Base-by-base conservation (phyloP, 306 rosid species). In the Alnus rubra region DNA sequence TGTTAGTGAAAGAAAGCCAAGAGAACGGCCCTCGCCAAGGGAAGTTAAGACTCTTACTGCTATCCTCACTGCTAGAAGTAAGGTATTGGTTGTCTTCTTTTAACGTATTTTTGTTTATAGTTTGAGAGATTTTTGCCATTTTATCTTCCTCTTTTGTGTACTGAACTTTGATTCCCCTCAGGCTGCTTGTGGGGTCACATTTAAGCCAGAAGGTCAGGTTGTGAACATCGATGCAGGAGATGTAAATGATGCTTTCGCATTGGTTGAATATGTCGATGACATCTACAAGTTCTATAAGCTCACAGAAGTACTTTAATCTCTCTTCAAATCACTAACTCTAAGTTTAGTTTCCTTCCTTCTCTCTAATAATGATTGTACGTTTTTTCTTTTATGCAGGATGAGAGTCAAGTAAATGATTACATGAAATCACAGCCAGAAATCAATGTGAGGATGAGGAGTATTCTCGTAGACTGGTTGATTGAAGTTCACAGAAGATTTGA, bases 241-340 rank as follows among this genome's bases (percentile, higher is more conserved):
- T 65, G 81, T 60, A 1, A 75, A 77, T 65, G 75, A 75, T 73
- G 94, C 87, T 56, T 45, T 85, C 49, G 87, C 86, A 23, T 93
- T 79, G 28, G 86, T 82, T 7, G 94, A 88, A 74, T 90, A 92
- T 45, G 11, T 92, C 9, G 94, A 88, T 65, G 94, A 90, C 2
- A 37, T 85, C 55, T 86, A 87, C 78, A 72, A 71, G 79, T 88
- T 90, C 67, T 90, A 87, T 79, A 87, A 84, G 84, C 80, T 77
- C 50, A 68, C 87, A 44, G 94, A 64, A 33, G 70, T 64, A 64
- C 5, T 64, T 35, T 35, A 4, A 4, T 16, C 23, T 64, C 48
- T 35, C 14, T 30, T 64, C 19, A 31, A 11, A 30, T 35, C 45
- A 14, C 13, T 11, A 2, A 7, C 19, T 31, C n/a, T 7, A 9